Evolutionary conservation across 176 grass and related monocot genomes (phyloP).

Genomic region (Echinochloa phyllopogon): DNA sequence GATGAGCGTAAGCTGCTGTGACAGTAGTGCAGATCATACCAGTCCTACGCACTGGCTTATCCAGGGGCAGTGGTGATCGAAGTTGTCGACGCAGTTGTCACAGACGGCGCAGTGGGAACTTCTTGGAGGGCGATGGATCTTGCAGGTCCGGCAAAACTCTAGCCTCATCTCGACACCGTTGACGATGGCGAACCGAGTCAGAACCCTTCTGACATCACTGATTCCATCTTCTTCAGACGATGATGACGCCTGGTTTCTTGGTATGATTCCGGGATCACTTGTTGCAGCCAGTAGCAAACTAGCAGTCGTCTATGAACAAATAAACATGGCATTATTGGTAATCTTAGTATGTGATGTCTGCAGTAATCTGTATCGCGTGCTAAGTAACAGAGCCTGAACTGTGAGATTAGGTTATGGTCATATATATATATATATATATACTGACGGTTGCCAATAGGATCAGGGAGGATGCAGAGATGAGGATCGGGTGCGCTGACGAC

Average conservation of each 20-base stretch:
- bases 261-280: slow-evolving; percentile 67
- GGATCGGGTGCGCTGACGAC: not conserved
- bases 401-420: not conserved
- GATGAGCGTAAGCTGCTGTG: not conserved
- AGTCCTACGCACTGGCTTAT: slow-evolving; percentile 71
- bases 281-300: slow-evolving; percentile 56
- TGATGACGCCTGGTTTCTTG: slow-evolving; percentile 33
- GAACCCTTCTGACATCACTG: not conserved
- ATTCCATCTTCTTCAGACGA: slow-evolving; percentile 18
- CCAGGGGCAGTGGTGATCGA: slow-evolving; percentile 78
- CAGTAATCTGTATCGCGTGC: not conserved
- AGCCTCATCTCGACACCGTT: slow-evolving; percentile 42
- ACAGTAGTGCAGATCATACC: slow-evolving; percentile 24
- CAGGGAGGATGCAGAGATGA: slow-evolving; percentile 35
- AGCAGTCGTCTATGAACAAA: slow-evolving; percentile 43
- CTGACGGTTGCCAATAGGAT: slow-evolving; percentile 51
- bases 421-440: slow-evolving; percentile 23
- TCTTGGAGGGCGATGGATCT: slow-evolving; percentile 54
- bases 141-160: slow-evolving; percentile 61
- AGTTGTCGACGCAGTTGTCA: slow-evolving; percentile 74
- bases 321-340: not conserved
- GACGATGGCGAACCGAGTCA: slow-evolving; percentile 36
- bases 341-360: not conserved
- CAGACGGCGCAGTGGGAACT: slow-evolving; percentile 68
- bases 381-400: not conserved